These are phyloP conservation scores for Castanea mollissima DNA, from an alignment of 306 rosid species.

Conservation along the genomic window DNA sequence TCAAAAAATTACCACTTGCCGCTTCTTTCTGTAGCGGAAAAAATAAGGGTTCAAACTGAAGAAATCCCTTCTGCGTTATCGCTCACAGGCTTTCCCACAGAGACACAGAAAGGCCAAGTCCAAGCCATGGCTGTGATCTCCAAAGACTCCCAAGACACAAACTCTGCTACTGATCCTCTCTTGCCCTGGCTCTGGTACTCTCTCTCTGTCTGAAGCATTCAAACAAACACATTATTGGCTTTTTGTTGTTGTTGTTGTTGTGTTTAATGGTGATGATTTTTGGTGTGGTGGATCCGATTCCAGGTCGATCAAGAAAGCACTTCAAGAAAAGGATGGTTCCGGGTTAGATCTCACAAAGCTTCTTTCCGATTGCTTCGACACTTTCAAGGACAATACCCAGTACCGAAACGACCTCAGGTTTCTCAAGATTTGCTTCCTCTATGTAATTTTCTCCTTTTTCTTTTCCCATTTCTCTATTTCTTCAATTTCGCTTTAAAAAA, in stretches of 20 bases:
- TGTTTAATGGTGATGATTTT: neutral
- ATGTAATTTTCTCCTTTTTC: conserved; percentile 34
- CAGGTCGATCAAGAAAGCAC: conserved; percentile 56
- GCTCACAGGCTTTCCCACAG: neutral
- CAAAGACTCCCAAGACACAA: conserved; percentile 12
- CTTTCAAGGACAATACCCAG: conserved; percentile 43
- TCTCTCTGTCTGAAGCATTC: neutral
- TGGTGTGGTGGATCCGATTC: neutral
- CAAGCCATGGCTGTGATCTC: conserved; percentile 39
- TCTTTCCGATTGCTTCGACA: conserved; percentile 51
- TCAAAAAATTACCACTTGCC: neutral
- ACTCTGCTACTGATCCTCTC: conserved; percentile 47
- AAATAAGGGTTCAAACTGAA: neutral
- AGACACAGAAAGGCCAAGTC: neutral
- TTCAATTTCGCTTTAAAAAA: neutral
- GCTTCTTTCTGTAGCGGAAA: neutral
- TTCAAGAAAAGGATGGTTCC: conserved; percentile 36
- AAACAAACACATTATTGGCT: neutral
- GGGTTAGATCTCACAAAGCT: conserved; percentile 33
- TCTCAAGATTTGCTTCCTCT: conserved; percentile 79
- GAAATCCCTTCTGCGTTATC: neutral
- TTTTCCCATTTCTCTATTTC: neutral
- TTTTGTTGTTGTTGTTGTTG: neutral
- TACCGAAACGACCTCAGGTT: conserved; percentile 72
- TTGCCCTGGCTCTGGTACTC: conserved; percentile 58